Conservation (phyloP, 2,329 filamentous ascomycete genomes). For the Botrytis sinoallii region DNA sequence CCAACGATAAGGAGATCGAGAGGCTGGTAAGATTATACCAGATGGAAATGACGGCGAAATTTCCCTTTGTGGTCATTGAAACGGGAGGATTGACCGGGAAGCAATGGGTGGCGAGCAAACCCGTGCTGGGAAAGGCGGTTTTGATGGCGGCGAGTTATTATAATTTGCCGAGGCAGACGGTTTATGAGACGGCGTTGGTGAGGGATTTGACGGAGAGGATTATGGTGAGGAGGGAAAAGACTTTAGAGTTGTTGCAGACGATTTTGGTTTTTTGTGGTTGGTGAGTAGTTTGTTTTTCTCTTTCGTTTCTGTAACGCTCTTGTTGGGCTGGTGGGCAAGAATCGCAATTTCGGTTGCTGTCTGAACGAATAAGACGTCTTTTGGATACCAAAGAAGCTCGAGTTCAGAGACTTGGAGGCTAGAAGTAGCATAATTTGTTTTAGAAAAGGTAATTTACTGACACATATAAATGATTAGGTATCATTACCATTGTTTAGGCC, state of each 20-base stretch:
- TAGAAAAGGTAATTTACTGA: neutral
- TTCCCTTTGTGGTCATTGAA: conserved; percentile 14
- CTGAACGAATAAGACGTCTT: neutral
- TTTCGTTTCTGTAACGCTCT: neutral
- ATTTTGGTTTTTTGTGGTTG: conserved; percentile 18
- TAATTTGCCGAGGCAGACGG: conserved; percentile 14
- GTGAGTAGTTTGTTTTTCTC: neutral
- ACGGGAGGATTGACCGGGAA: neutral
- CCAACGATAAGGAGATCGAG: neutral
- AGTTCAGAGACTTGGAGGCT: neutral
- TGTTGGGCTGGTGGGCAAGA: no score
- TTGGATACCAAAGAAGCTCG: no score
- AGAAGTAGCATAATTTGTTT: neutral
- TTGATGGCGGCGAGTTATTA: conserved; percentile 16
- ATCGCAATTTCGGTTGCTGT: neutral
- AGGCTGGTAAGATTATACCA: conserved; percentile 3
- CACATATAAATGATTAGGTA: neutral
- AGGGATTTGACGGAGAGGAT: conserved; percentile 12
- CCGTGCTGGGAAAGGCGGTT: conserved; percentile 6
- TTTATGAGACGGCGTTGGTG: conserved; percentile 3
- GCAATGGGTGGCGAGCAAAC: conserved; percentile 6
- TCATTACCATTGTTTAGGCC: conserved; percentile 17
- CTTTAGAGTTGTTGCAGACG: conserved; percentile 15
- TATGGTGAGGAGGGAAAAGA: conserved; percentile 8
- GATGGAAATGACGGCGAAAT: neutral